Base-by-base conservation (phyloP, 495 filamentous ascomycete genomes). In the Talaromyces borbonicus region DNA sequence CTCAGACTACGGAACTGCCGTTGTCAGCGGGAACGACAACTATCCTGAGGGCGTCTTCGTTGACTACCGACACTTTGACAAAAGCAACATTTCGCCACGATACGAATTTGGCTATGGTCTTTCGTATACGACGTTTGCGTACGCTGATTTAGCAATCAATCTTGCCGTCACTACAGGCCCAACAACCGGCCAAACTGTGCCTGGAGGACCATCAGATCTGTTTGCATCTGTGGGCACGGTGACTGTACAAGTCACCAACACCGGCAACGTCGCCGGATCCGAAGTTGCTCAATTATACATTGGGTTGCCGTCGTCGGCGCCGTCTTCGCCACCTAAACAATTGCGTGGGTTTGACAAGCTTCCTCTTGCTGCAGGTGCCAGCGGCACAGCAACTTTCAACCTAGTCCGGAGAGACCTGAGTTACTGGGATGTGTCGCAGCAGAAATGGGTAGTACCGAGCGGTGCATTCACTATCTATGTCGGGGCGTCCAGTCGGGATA, bases 31-130 rank as follows among this genome's bases (percentile, higher is more conserved):
- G 1, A 33, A 31, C 8, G 31, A 50, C 23, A 61, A 78, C 42
- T 88, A 83, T 50, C 60, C 55, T 5, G 82, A 86, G 52, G 80
- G 77, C 23, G 53, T 81, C 0, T 78, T 76, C 44, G 68, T 87
- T 46, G 84, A 87, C 53, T 85, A 87, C 52, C 72, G 79, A 16
- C 69, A 75, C 39, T 86, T 86, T 43, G 80, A 85, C 52, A 64
- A 67, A 41, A 56, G 68, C n/a, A 73, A 75, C 39, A 70, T 83
- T 47, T 62, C 56, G 2, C 78, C 80, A 3, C 61, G 78, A 8
- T 86, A 79, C 54, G 74, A 79, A 49, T 87, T 85, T 53, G 83
- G 82, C 11, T 82, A 74, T 46, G 82, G 83, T 1, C 60, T 84
- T 3, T 74, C 72, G 26, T 85, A 85, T 55, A 83, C 81, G 3